phyloP scores from a whole-genome alignment of 768 basidiomycete genomes.

The Phylloporus scabripes region DNA sequence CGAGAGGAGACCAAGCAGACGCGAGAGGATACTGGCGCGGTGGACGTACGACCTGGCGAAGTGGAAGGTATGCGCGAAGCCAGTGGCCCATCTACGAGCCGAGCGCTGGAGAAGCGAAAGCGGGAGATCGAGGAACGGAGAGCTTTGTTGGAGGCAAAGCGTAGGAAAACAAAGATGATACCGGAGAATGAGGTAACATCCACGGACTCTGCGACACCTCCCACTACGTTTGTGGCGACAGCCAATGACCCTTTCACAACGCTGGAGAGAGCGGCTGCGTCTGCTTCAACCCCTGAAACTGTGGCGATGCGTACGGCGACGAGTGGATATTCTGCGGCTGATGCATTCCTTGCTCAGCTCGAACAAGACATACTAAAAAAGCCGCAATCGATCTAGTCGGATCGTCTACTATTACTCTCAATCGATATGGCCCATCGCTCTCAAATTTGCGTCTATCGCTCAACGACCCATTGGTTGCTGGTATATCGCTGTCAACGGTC shows the following conservation, averaged over 20 bases:
- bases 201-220: background rate
- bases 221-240: conserved; percentile 12
- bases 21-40: conserved; percentile 54
- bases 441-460: conserved; percentile 43
- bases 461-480: conserved; percentile 35
- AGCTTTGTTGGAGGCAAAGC: conserved; percentile 57
- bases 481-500: conserved; percentile 26
- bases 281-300: conserved; percentile 19
- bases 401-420: background rate
- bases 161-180: conserved; percentile 43
- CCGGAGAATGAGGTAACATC: conserved; percentile 2
- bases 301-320: conserved; percentile 23
- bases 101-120: conserved; percentile 63
- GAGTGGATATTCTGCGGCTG: conserved; percentile 34
- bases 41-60: conserved; percentile 62
- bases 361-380: conserved; percentile 51
- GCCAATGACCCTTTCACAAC: conserved; percentile 46
- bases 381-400: background rate
- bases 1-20: conserved; percentile 67
- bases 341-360: conserved; percentile 60
- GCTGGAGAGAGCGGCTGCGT: conserved; percentile 35
- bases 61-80: conserved; percentile 66
- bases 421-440: conserved; percentile 24
- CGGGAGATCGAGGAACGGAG: conserved; percentile 65
- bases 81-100: conserved; percentile 35